Conservation (phyloP, 108 stramenopile species). For the Aurantiochytrium sp. region DNA sequence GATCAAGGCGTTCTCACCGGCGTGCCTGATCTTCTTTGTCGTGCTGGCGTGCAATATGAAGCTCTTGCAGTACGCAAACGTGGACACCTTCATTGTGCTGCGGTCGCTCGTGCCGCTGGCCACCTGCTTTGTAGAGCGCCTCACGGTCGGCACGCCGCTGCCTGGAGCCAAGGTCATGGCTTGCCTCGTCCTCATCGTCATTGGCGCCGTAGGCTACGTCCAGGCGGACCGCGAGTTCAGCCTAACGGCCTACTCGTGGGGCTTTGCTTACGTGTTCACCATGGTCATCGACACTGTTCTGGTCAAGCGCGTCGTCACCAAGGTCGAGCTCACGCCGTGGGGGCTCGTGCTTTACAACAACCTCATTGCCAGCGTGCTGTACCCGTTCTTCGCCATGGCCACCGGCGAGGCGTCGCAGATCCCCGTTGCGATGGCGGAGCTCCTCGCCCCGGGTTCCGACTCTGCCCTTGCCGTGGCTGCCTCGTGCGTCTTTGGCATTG, state of each 20-base stretch:
- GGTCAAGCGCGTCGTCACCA: constrained; percentile 8
- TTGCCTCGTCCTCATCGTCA: neutral
- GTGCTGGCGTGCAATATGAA: constrained; percentile 23
- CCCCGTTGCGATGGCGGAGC: neutral
- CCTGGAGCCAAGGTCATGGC: neutral
- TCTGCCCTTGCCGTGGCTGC: neutral
- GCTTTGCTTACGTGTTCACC: neutral
- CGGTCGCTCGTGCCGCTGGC: neutral
- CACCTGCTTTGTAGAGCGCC: neutral
- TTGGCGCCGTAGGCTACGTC: constrained; percentile 18
- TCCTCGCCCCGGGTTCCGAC: neutral
- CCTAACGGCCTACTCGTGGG: constrained; percentile 15
- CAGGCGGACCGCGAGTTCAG: constrained; percentile 3
- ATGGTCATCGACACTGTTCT: constrained; percentile 27
- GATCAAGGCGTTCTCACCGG: constrained; percentile 23
- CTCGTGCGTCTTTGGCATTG: constrained; percentile 25
- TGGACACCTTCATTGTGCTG: constrained; percentile 16
- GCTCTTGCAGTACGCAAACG: constrained; percentile 20
- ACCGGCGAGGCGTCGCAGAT: neutral
- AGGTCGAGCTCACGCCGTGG: constrained; percentile 28
- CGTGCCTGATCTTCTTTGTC: constrained; percentile 31
- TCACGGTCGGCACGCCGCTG: neutral
- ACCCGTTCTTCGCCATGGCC: neutral
- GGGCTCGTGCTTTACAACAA: constrained; percentile 27
- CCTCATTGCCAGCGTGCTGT: constrained; percentile 26